phyloP scores from a whole-genome alignment of 2,329 filamentous ascomycete genomes.

The Alternaria conjuncta region DNA sequence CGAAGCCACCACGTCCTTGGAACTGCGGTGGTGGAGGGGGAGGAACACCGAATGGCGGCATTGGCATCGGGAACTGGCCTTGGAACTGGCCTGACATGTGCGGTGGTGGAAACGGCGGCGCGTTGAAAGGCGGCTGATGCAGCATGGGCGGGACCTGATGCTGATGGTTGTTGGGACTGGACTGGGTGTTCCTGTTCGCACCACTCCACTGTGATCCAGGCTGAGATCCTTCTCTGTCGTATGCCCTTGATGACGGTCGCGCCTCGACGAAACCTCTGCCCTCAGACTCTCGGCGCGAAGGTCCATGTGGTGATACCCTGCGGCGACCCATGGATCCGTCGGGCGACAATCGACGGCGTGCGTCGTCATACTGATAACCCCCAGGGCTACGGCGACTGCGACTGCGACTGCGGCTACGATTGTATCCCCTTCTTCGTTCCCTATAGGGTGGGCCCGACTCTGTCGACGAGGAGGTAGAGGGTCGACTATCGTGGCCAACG shows the following conservation, averaged over 20 bases:
- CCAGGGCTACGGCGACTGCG: constrained; percentile 20
- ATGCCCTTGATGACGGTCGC: constrained; percentile 13
- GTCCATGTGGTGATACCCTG: constrained; percentile 12
- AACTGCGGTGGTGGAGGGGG: constrained; percentile 30
- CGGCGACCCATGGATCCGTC: constrained; percentile 18
- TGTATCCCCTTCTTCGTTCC: constrained; percentile 13
- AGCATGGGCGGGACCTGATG: constrained; percentile 10
- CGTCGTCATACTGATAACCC: constrained; percentile 20
- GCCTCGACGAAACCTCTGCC: constrained; percentile 11
- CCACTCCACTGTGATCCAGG: constrained; percentile 18
- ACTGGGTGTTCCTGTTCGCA: constrained; percentile 5
- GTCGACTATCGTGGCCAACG: constrained; percentile 15
- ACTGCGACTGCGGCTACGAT: constrained; percentile 20
- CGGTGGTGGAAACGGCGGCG: constrained; percentile 27
- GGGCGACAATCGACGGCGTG: constrained; percentile 18
- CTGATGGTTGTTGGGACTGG: constrained; percentile 10
- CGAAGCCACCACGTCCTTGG: constrained; percentile 20
- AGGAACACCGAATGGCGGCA: constrained; percentile 22
- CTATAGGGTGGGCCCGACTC: constrained; percentile 16
- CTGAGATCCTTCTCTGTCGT: constrained; percentile 13
- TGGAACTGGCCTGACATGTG: constrained; percentile 24
- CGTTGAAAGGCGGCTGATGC: constrained; percentile 20
- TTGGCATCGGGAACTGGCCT: constrained; percentile 24
- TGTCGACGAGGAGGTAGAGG: constrained; percentile 20
- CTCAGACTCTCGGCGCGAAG: constrained; percentile 6